Conservation (phyloP, 129 eudicot species). For the Escallonia herrerae region DNA sequence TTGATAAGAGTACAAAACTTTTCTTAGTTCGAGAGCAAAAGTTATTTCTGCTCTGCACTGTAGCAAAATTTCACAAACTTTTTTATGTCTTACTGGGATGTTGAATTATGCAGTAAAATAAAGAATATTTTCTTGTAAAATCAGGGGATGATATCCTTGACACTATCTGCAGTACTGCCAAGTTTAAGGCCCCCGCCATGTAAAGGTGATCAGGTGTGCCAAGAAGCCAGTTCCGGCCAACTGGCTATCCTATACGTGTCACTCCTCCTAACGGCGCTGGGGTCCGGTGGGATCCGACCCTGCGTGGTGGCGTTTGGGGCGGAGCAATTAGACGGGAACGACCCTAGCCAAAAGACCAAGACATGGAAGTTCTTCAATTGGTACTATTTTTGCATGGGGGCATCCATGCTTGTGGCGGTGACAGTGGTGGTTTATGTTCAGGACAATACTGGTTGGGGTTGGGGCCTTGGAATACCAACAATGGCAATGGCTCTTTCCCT, state of each 20-base stretch:
- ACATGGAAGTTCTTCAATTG: constrained; percentile 95
- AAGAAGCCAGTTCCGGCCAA: constrained; percentile 58
- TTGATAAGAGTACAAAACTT: no score
- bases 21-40: no score
- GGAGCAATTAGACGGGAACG: constrained; percentile 71
- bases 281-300: constrained; percentile 91
- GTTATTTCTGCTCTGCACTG: no score
- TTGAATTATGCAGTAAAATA: not conserved
- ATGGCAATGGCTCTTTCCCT: constrained; percentile 61
- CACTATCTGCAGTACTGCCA: constrained; percentile 67
- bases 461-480: constrained; percentile 88
- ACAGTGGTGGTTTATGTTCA: constrained; percentile 79
- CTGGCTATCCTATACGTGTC: constrained; percentile 66
- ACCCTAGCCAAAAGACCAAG: constrained; percentile 47
- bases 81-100: no score
- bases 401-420: constrained; percentile 64
- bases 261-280: constrained; percentile 59
- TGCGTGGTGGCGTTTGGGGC: constrained; percentile 97
- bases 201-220: constrained; percentile 34
- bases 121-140: not conserved
- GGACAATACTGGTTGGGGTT: constrained; percentile 86
- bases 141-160: constrained; percentile 73
- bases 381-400: constrained; percentile 91
- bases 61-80: no score
- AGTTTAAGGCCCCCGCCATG: constrained; percentile 66